These are phyloP conservation scores for Moelleriella libera DNA, from an alignment of 2,329 filamentous ascomycete species.

Conservation along the genomic window DNA sequence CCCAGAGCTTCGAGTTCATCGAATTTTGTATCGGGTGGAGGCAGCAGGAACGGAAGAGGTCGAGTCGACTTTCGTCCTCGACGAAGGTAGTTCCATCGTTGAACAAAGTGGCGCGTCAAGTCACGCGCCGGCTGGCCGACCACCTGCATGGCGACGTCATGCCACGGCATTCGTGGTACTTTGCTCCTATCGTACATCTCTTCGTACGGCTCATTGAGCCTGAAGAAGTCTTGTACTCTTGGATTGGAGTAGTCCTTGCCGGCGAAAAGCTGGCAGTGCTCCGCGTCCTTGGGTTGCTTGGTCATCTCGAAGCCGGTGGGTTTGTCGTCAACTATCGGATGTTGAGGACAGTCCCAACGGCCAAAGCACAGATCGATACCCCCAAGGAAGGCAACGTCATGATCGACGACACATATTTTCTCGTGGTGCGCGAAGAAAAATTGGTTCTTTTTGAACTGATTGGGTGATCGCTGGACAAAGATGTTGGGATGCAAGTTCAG, in stretches of 20 bases:
- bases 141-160: conserved; percentile 95
- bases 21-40: conserved; percentile 79
- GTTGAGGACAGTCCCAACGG: conserved; percentile 91
- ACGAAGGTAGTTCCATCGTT: conserved; percentile 94
- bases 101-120: conserved; percentile 88
- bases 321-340: conserved; percentile 83
- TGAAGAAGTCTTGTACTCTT: conserved; percentile 87
- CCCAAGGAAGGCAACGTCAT: conserved; percentile 88
- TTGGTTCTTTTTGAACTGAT: conserved; percentile 96
- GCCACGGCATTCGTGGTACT: conserved; percentile 93
- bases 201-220: conserved; percentile 85
- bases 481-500: conserved; percentile 93
- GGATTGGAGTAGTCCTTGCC: conserved; percentile 98
- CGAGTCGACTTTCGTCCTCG: conserved; percentile 85
- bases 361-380: conserved; percentile 96
- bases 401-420: conserved; percentile 93
- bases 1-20: conserved; percentile 79
- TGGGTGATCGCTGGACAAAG: conserved; percentile 89
- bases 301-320: conserved; percentile 82
- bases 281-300: conserved; percentile 65
- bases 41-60: conserved; percentile 83
- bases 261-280: conserved; percentile 91
- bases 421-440: conserved; percentile 99
- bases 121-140: conserved; percentile 92
- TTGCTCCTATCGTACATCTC: conserved; percentile 95